Evolutionary conservation across 805 yeast genomes (phyloP).

Genomic region (Zygoascus biomembranicola): DNA sequence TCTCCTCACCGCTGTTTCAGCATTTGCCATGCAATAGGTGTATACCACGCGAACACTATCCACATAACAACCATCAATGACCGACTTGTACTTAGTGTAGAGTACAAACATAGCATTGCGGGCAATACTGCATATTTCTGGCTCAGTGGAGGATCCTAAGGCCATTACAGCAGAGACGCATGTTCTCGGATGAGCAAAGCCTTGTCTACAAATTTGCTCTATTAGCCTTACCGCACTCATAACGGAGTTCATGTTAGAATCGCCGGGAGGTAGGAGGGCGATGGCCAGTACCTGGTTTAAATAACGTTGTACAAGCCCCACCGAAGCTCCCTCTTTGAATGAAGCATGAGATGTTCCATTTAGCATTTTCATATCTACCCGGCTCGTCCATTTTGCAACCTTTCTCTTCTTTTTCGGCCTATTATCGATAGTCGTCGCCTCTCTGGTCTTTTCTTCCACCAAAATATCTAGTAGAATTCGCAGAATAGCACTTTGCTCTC

Average conservation of each 20-base stretch:
- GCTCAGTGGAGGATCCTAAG: conserved; percentile 45
- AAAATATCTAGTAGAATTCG: conserved; percentile 53
- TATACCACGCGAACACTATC: conserved; percentile 56
- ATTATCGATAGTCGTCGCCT: conserved; percentile 29
- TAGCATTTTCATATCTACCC: conserved; percentile 42
- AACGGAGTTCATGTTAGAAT: conserved; percentile 28
- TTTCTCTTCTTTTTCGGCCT: conserved; percentile 35
- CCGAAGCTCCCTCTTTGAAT: conserved; percentile 61
- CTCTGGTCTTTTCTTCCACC: conserved; percentile 31
- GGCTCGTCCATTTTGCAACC: background rate
- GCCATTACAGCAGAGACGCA: conserved; percentile 60
- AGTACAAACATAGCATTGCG: conserved; percentile 44
- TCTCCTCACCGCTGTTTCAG: conserved; percentile 12
- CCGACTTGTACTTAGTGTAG: conserved; percentile 59
- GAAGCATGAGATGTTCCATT: conserved; percentile 46
- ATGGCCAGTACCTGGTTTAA: conserved; percentile 38
- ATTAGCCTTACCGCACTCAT: conserved; percentile 46
- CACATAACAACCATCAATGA: conserved; percentile 55
- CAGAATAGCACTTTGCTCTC: conserved; percentile 34
- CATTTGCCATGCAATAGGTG: conserved; percentile 30
- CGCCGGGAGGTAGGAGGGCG: conserved; percentile 40
- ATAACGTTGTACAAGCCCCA: conserved; percentile 62
- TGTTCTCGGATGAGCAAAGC: conserved; percentile 66
- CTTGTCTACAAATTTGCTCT: conserved; percentile 49
- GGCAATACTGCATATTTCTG: conserved; percentile 40